Evolutionary conservation across 495 filamentous ascomycete species (phyloP).

Genomic region (Aspergillus sparsus): DNA sequence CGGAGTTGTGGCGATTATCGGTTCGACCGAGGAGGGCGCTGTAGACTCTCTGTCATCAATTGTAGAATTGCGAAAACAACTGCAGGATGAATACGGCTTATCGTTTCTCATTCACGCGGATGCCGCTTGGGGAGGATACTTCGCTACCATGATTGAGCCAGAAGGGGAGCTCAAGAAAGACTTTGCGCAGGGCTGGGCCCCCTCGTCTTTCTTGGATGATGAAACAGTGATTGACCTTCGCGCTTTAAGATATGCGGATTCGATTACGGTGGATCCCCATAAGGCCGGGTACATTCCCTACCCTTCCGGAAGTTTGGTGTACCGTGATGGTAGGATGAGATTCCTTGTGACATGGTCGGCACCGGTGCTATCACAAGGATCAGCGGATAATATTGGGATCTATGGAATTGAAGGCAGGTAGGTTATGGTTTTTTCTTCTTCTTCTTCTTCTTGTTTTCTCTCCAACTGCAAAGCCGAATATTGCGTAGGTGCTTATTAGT

Average conservation of each 20-base stretch:
- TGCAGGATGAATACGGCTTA: slow-evolving; percentile 36
- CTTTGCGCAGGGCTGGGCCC: slow-evolving; percentile 11
- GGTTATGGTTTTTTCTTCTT: too few relatives aligned
- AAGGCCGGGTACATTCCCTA: slow-evolving; percentile 52
- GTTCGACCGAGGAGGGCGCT: slow-evolving; percentile 42
- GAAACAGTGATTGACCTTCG: slow-evolving; percentile 39
- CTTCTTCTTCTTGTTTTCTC: too few relatives aligned
- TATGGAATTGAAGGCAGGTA: slow-evolving; percentile 47
- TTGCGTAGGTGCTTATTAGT: neutral
- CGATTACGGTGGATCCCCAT: slow-evolving; percentile 52
- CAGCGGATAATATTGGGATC: slow-evolving; percentile 40
- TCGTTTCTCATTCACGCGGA: slow-evolving; percentile 48
- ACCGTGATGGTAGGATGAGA: slow-evolving; percentile 47
- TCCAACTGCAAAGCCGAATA: neutral
- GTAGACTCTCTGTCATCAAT: slow-evolving; percentile 42
- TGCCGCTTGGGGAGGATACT: slow-evolving; percentile 55
- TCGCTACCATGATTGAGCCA: slow-evolving; percentile 40
- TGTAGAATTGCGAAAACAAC: slow-evolving; percentile 37
- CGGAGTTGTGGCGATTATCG: slow-evolving; percentile 32
- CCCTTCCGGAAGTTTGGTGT: slow-evolving; percentile 47
- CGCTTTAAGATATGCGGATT: slow-evolving; percentile 37
- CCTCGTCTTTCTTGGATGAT: slow-evolving; percentile 20
- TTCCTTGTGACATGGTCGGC: slow-evolving; percentile 50
- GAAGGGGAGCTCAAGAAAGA: neutral
- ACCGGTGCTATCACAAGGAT: slow-evolving; percentile 39